Conservation (phyloP, 2,329 filamentous ascomycete species). For the Tolypocladium inflatum region DNA sequence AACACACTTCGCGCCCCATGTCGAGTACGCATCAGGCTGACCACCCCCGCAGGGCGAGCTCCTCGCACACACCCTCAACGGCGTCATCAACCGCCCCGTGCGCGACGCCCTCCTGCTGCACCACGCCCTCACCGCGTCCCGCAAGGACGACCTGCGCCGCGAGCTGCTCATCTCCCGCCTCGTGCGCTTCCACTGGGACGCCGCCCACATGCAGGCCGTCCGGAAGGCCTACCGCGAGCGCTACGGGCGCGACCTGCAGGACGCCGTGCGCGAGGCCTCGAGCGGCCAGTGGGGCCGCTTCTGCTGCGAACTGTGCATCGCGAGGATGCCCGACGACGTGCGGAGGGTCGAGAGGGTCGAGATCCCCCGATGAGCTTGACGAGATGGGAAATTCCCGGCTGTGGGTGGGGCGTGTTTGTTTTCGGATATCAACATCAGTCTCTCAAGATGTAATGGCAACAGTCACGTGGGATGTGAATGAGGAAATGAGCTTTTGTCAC, state of each 20-base stretch:
- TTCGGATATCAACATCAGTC: background rate
- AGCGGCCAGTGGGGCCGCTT: conserved; percentile 70
- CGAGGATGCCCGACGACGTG: conserved; percentile 50
- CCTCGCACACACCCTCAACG: conserved; percentile 90
- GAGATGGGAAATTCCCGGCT: background rate
- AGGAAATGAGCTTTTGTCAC: background rate
- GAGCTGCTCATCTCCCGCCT: conserved; percentile 83
- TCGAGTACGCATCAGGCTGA: background rate
- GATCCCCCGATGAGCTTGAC: background rate
- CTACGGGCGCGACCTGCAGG: conserved; percentile 65
- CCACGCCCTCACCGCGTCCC: conserved; percentile 73
- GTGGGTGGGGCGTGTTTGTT: background rate
- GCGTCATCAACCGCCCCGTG: conserved; percentile 89
- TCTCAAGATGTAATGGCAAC: background rate
- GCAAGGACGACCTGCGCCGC: conserved; percentile 61
- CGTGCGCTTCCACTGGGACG: conserved; percentile 88
- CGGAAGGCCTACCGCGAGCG: conserved; percentile 72
- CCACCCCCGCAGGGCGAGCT: conserved; percentile 64
- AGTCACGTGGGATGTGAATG: background rate
- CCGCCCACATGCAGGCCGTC: conserved; percentile 66
- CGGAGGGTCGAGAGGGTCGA: conserved; percentile 30
- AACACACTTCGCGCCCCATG: too few species aligned
- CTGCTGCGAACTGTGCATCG: conserved; percentile 59
- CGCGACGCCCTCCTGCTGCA: conserved; percentile 85
- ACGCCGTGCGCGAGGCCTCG: conserved; percentile 69